Conservation (phyloP, 208 protist species). For the Leishmania guyanensis region DNA sequence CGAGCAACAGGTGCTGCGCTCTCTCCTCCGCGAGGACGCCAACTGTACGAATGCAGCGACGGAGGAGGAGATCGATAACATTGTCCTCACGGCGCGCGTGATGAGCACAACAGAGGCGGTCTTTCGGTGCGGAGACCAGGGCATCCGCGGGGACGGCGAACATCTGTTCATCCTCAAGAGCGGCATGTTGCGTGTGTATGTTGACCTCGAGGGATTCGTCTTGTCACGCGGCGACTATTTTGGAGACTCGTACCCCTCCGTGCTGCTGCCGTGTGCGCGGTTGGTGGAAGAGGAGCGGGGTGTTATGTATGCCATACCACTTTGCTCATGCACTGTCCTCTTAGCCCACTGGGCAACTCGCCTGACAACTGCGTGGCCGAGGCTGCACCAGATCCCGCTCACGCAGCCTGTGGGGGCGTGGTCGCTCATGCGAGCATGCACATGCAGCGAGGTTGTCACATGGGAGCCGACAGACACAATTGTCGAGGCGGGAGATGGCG, state of each 20-base stretch:
- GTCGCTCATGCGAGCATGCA: conserved; percentile 55
- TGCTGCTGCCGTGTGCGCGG: conserved; percentile 35
- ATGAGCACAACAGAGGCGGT: conserved; percentile 64
- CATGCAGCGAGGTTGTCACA: conserved; percentile 22
- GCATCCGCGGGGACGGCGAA: conserved; percentile 64
- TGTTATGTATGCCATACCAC: conserved; percentile 58
- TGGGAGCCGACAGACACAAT: conserved; percentile 35
- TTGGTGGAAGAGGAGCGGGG: conserved; percentile 62
- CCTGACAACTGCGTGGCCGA: conserved; percentile 29
- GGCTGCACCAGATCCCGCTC: conserved; percentile 40
- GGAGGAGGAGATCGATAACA: conserved; percentile 27
- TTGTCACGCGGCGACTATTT: conserved; percentile 70
- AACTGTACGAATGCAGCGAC: conserved; percentile 37
- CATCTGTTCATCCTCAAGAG: conserved; percentile 76
- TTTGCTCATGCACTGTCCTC: conserved; percentile 39
- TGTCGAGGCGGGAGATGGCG: conserved; percentile 35
- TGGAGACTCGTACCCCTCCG: conserved; percentile 57
- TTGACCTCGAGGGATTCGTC: conserved; percentile 41
- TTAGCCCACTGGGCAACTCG: conserved; percentile 36
- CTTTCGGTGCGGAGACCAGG: conserved; percentile 39
- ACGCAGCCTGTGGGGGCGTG: conserved; percentile 61
- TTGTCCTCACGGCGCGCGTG: conserved; percentile 56
- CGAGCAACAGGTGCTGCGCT: conserved; percentile 69
- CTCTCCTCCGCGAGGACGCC: conserved; percentile 43
- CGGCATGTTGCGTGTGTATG: conserved; percentile 43